Percentiles rank a stretch among this genome's conserved stretches.
Conservation (phyloP, 2,329 filamentous ascomycete genomes). For the Pseudogymnoascus sp. region DNA sequence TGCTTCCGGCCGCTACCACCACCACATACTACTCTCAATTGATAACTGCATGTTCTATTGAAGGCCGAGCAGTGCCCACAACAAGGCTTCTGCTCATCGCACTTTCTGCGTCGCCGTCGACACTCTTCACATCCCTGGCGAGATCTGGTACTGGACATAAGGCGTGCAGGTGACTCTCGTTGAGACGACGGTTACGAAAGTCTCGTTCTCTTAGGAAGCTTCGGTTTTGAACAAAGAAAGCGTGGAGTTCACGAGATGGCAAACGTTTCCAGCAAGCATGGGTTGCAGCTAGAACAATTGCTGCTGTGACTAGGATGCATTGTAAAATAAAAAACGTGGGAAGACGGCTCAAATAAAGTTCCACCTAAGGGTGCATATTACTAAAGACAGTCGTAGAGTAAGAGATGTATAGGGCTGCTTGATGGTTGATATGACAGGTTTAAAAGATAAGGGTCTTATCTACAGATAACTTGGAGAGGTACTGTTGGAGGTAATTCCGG, state of each 20-base stretch:
- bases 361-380: not conserved
- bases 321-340: not conserved
- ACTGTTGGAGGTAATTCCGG: too few relatives aligned
- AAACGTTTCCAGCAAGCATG: not conserved
- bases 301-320: not conserved
- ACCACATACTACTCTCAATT: not conserved
- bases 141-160: conserved; percentile 15
- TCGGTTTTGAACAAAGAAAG: too few relatives aligned
- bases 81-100: conserved; percentile 19
- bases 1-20: not conserved
- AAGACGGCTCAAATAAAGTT: not conserved
- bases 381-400: not conserved
- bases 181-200: not conserved
- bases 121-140: conserved; percentile 22
- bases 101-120: conserved; percentile 20
- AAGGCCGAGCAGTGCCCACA: conserved; percentile 18
- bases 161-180: not conserved
- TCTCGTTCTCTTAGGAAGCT: too few relatives aligned
- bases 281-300: not conserved
- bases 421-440: not conserved
- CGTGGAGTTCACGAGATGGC: not conserved
- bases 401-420: not conserved
- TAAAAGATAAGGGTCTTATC: not conserved
- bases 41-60: conserved; percentile 17
- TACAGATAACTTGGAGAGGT: not conserved